Percentiles rank a stretch among this genome's conserved stretches.
These are phyloP conservation scores for Kodamaea sp. DNA, from an alignment of 1,139 yeast species.

Conservation along the genomic window DNA sequence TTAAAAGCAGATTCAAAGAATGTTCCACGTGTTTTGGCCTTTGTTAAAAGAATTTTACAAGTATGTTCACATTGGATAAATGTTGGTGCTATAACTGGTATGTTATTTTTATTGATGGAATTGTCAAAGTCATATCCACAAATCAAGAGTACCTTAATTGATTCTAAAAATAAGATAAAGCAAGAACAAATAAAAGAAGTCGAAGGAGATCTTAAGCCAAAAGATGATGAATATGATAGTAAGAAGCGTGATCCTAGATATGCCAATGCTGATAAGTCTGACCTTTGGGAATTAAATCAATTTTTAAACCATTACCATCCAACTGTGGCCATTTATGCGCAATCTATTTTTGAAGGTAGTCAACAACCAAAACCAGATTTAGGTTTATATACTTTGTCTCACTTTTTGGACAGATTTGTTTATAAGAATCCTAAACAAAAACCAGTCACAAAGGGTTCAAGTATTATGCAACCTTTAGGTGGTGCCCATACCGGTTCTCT, in stretches of 20 bases:
- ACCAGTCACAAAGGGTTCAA: constrained; percentile 67
- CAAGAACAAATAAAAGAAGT: constrained; percentile 9
- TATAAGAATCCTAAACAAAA: constrained; percentile 88
- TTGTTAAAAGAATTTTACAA: constrained; percentile 87
- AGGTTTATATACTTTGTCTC: constrained; percentile 81
- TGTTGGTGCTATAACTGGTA: constrained; percentile 88
- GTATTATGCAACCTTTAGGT: constrained; percentile 97
- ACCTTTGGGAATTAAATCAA: constrained; percentile 81
- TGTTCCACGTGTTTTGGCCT: constrained; percentile 71
- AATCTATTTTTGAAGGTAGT: constrained; percentile 48
- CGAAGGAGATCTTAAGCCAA: constrained; percentile 8
- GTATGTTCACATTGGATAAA: constrained; percentile 83
- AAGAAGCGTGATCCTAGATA: constrained; percentile 86
- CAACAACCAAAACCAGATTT: constrained; percentile 73
- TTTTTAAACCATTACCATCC: constrained; percentile 88
- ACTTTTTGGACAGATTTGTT: constrained; percentile 92
- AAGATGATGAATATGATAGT: constrained; percentile 60
- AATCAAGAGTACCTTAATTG: constrained; percentile 39
- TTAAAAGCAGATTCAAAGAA: constrained; percentile 65
- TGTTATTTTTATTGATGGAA: constrained; percentile 73
- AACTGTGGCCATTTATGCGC: constrained; percentile 79
- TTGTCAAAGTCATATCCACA: constrained; percentile 45
- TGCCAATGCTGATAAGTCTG: constrained; percentile 76
- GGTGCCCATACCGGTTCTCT: constrained; percentile 80
- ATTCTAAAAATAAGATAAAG: constrained; percentile 20